Percentiles rank a stretch among this genome's conserved stretches.
Evolutionary conservation across 768 basidiomycete genomes (phyloP).

Genomic region (Termitomyces sp.): DNA sequence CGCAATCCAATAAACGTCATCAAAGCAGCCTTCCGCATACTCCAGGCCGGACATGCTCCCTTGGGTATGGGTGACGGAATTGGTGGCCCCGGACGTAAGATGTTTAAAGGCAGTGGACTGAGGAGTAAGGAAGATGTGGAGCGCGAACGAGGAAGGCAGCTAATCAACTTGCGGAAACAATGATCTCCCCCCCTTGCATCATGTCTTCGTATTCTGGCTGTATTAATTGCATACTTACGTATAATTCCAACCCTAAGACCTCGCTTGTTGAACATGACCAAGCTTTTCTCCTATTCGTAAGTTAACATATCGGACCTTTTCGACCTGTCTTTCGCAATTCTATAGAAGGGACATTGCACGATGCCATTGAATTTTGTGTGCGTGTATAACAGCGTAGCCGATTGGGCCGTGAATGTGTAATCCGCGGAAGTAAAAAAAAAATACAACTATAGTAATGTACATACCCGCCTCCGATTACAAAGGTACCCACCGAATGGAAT

Average conservation of each 20-base stretch:
- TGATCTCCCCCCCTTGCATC: background rate
- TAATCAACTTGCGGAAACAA: constrained; percentile 59
- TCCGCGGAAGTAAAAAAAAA: constrained; percentile 1
- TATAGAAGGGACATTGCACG: too few relatives aligned
- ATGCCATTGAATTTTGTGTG: background rate
- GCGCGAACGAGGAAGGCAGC: constrained; percentile 74
- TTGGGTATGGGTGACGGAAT: constrained; percentile 78
- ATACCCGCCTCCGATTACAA: constrained; percentile 5
- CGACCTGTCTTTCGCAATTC: too few relatives aligned
- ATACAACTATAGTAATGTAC: constrained; percentile 10
- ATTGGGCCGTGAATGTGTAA: constrained; percentile 2
- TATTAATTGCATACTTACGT: constrained; percentile 1
- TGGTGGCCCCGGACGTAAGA: constrained; percentile 63
- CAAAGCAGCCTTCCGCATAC: constrained; percentile 76
- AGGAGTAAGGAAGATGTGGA: constrained; percentile 64
- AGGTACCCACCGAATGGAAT: background rate
- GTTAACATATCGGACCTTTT: background rate
- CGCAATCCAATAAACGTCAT: constrained; percentile 82
- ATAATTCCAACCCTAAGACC: background rate
- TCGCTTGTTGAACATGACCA: background rate
- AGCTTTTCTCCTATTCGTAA: background rate
- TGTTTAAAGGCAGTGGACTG: constrained; percentile 75
- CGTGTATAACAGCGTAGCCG: background rate
- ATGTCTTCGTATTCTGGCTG: background rate
- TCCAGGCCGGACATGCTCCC: constrained; percentile 82